Evolutionary conservation across 2,329 filamentous ascomycete genomes (phyloP), one percentile per base, ranked within the genome.

Genomic region (Penicillium sp.): DNA sequence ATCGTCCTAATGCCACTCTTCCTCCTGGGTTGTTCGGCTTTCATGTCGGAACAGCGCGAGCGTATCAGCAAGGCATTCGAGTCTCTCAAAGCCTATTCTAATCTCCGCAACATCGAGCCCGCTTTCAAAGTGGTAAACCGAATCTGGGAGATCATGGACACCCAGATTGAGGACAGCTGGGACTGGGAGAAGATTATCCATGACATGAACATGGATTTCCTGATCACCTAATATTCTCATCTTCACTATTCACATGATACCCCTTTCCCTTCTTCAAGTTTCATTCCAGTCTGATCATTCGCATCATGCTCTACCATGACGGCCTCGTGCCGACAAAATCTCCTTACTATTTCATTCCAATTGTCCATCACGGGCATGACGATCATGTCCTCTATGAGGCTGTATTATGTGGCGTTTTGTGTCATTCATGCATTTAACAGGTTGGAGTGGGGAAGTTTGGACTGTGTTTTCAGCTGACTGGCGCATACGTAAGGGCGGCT

Each of bases 131-230:
- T 79, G 6, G 75, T 80, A 12, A 62, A 73, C 37, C 69, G 66
- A 41, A 67, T 80, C 13, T 81, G 77, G 77, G 65, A 70, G 40
- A 62, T 76, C 37, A 80, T 80, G 76, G 76, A 80, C 47, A 65
- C 61, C 12, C 68, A 68, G 1, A 72, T 73, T 34, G 68, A 71
- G 41, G 71, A 77, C 39, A 74, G 71, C 37, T 80, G 77, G 77
- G 76, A 80, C 55, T 80, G 76, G 76, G 77, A 80, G 59, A 73
- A 65, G 42, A 75, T 79, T 41, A 77, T 80, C 44, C 63, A 69
- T 32, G 66, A 69, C 33, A 73, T 76, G 62, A 71, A 73, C 13
- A 77, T 75, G 70, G 76, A 80, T 50, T 79, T 80, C 48, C 61
- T 80, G 48, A 72, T 77, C 44, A 79, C 76, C 45, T 80, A 58